Percentiles rank a stretch among this genome's conserved stretches.
phyloP scores from a whole-genome alignment of 345 rosid species.

The Eucalyptus grandis region DNA sequence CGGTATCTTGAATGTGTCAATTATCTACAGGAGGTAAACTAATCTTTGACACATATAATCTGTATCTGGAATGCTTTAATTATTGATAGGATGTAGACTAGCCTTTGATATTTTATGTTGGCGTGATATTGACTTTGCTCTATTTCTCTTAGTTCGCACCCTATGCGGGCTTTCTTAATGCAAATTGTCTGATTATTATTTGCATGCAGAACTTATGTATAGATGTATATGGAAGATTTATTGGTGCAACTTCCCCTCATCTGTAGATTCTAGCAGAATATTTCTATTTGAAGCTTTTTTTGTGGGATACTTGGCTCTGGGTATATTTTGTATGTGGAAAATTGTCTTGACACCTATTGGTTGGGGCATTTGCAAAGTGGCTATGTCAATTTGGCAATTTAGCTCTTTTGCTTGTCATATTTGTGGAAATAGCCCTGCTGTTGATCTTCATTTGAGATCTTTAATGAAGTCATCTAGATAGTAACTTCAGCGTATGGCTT shows the following conservation, averaged over 20 bases:
- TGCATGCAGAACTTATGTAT: not conserved
- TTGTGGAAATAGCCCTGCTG: not conserved
- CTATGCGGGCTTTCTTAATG: not conserved
- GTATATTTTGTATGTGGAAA: not conserved
- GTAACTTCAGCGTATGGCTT: not conserved
- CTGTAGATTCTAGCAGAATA: not conserved
- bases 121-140: not conserved
- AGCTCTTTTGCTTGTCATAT: not conserved
- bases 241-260: not conserved
- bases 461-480: not conserved
- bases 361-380: not conserved
- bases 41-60: not conserved
- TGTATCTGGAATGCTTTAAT: not conserved
- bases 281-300: not conserved
- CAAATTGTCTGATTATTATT: not conserved
- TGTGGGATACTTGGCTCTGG: not conserved
- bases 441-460: not conserved
- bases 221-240: not conserved
- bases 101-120: not conserved
- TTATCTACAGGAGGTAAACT: slow-evolving; percentile 84
- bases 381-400: not conserved
- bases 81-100: not conserved
- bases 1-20: slow-evolving; percentile 73
- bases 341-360: not conserved
- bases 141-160: not conserved